These are phyloP conservation scores for Calocybe gambosa DNA, from an alignment of 1,284 basidiomycete genomes.

Conservation along the genomic window DNA sequence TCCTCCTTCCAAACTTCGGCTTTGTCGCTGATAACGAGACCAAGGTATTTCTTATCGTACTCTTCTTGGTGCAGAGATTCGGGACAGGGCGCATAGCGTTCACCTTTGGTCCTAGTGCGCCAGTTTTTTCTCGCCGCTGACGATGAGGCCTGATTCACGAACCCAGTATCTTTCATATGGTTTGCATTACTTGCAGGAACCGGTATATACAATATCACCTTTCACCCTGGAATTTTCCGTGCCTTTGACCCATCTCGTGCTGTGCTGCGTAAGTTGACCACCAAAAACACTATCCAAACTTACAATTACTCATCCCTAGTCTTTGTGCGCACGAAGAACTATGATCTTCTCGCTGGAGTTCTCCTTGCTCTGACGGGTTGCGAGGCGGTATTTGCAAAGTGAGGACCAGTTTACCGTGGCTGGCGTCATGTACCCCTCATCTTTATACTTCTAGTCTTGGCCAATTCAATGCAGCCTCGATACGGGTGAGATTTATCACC, in stretches of 20 bases:
- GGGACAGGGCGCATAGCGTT: constrained; percentile 49
- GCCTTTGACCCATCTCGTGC: constrained; percentile 65
- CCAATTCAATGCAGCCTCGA: constrained; percentile 55
- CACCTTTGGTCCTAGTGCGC: constrained; percentile 49
- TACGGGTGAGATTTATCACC: constrained; percentile 31
- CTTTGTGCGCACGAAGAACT: constrained; percentile 59
- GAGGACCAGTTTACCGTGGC: constrained; percentile 10
- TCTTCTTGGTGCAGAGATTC: constrained; percentile 55
- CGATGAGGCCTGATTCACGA: background rate
- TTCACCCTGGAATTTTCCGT: constrained; percentile 53
- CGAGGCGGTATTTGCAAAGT: constrained; percentile 68
- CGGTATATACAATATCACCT: constrained; percentile 54
- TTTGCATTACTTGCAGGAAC: constrained; percentile 42
- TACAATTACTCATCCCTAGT: no score
- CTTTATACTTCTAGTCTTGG: constrained; percentile 40
- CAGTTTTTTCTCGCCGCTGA: background rate
- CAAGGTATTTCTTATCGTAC: constrained; percentile 48
- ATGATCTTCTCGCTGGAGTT: constrained; percentile 57
- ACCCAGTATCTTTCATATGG: constrained; percentile 52
- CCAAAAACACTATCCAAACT: no score
- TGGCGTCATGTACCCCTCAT: background rate
- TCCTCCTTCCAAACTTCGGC: background rate
- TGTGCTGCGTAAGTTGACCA: constrained; percentile 44
- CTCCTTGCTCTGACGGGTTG: constrained; percentile 61
- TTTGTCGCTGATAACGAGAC: background rate